These are phyloP conservation scores for Ophiostoma angusticollis DNA, from an alignment of 2,329 filamentous ascomycete species.

Conservation along the genomic window DNA sequence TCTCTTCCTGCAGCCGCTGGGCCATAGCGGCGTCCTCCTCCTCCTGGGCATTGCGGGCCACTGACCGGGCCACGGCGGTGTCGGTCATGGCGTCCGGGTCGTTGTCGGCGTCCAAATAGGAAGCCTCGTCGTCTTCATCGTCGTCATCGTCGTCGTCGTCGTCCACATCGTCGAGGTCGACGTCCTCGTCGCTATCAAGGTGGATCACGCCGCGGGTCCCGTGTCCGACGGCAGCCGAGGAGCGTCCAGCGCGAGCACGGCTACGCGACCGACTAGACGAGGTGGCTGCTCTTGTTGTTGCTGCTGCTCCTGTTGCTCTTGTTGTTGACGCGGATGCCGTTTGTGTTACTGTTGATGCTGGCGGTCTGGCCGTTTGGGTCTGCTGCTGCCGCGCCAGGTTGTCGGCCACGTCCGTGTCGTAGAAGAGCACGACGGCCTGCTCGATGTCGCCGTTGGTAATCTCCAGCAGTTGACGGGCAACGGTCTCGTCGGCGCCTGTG, in stretches of 20 bases:
- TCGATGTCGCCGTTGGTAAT: conserved; percentile 75
- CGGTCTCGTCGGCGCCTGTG: conserved; percentile 59
- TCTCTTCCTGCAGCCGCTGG: conserved; percentile 77
- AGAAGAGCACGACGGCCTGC: conserved; percentile 81
- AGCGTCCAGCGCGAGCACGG: background rate
- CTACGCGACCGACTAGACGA: conserved; percentile 8
- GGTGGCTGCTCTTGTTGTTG: conserved; percentile 9
- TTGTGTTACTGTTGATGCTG: conserved; percentile 18
- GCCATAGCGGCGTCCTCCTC: conserved; percentile 94
- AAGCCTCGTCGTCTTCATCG: conserved; percentile 18
- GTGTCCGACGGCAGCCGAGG: conserved; percentile 26
- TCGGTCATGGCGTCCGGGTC: conserved; percentile 27
- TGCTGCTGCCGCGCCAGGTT: conserved; percentile 26
- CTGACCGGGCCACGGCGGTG: conserved; percentile 26
- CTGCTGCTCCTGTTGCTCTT: background rate
- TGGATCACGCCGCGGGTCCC: conserved; percentile 53
- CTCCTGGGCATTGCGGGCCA: conserved; percentile 41
- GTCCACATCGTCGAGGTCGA: conserved; percentile 27
- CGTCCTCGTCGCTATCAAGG: conserved; percentile 56
- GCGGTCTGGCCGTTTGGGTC: conserved; percentile 24
- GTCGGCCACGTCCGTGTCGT: conserved; percentile 63
- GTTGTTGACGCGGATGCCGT: background rate
- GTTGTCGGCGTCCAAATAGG: conserved; percentile 28
- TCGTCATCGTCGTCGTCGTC: conserved; percentile 18
- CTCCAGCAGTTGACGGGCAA: conserved; percentile 71